A percentile compares a stretch with the other conserved stretches of the same genome.
These are phyloP conservation scores for Colletotrichum musae DNA, from an alignment of 2,329 filamentous ascomycete genomes.

Conservation along the genomic window DNA sequence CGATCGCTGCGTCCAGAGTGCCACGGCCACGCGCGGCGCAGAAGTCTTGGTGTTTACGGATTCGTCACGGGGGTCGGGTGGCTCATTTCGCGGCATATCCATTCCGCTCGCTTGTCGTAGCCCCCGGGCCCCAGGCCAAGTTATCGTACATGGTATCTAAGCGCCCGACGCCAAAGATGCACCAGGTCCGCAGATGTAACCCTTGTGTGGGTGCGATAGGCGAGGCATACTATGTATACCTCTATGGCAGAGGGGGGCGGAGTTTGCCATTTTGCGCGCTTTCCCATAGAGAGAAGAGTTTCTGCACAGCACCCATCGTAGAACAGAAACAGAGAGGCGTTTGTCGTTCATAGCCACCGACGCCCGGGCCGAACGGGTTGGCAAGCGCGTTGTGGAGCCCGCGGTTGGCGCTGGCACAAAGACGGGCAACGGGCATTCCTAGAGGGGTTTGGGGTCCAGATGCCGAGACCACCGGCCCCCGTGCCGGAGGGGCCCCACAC, in stretches of 20 bases:
- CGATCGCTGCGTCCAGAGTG: conserved; percentile 17
- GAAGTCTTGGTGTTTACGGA: conserved; percentile 26
- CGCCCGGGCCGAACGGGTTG: conserved; percentile 13
- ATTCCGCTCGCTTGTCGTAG: conserved; percentile 9
- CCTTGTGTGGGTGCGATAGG: background rate
- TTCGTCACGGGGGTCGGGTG: conserved; percentile 21
- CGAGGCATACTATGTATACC: too few relatives aligned
- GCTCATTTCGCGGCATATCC: conserved; percentile 17
- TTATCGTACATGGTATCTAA: background rate
- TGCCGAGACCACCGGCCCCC: conserved; percentile 36
- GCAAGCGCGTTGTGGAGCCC: background rate
- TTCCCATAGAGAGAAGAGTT: background rate
- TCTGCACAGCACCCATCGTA: background rate
- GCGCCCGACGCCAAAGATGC: conserved; percentile 7
- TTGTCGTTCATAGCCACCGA: background rate
- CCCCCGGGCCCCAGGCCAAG: conserved; percentile 6
- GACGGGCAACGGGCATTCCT: background rate
- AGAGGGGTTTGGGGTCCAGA: background rate
- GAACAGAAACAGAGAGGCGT: too few relatives aligned
- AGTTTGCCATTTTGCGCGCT: background rate
- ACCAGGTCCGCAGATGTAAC: background rate
- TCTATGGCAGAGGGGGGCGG: too few relatives aligned
- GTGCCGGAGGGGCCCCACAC: conserved; percentile 12
- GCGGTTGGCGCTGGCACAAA: background rate
- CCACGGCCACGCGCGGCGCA: conserved; percentile 3